phyloP scores from a whole-genome alignment of 305 asterid genomes.

The Rubia peregrina region DNA sequence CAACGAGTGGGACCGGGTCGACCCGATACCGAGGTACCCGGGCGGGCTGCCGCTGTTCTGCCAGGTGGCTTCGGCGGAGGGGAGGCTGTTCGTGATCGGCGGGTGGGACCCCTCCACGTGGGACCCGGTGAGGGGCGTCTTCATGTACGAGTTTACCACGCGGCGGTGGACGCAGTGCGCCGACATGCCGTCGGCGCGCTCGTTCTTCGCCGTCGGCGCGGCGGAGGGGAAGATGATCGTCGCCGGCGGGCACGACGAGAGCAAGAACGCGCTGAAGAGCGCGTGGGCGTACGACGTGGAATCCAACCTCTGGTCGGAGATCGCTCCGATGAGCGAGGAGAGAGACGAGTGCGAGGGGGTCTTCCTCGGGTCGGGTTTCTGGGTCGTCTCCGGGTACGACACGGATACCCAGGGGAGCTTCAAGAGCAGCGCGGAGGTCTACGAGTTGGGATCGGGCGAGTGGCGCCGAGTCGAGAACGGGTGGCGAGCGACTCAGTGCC shows the following conservation, averaged over 20 bases:
- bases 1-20: constrained; percentile 51
- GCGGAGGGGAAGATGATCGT: constrained; percentile 41
- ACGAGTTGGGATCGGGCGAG: constrained; percentile 32
- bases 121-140: constrained; percentile 72
- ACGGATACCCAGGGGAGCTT: constrained; percentile 75
- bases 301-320: constrained; percentile 51
- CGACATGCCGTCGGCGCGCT: constrained; percentile 61
- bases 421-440: constrained; percentile 56
- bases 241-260: constrained; percentile 92
- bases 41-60: constrained; percentile 77
- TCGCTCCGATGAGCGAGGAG: constrained; percentile 59
- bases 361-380: constrained; percentile 55
- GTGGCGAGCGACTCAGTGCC: constrained; percentile 59
- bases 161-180: constrained; percentile 56
- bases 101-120: constrained; percentile 78
- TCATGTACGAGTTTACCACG: constrained; percentile 57
- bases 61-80: constrained; percentile 57
- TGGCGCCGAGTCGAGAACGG: constrained; percentile 58
- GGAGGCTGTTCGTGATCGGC: constrained; percentile 61
- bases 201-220: constrained; percentile 72
- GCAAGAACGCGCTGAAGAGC: constrained; percentile 64
- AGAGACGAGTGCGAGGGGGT: constrained; percentile 92
- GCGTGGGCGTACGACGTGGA: constrained; percentile 47
- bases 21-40: constrained; percentile 56
- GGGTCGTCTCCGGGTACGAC: constrained; percentile 92